Base-by-base conservation (phyloP, 805 yeast genomes). In the Brettanomyces nanus region DNA sequence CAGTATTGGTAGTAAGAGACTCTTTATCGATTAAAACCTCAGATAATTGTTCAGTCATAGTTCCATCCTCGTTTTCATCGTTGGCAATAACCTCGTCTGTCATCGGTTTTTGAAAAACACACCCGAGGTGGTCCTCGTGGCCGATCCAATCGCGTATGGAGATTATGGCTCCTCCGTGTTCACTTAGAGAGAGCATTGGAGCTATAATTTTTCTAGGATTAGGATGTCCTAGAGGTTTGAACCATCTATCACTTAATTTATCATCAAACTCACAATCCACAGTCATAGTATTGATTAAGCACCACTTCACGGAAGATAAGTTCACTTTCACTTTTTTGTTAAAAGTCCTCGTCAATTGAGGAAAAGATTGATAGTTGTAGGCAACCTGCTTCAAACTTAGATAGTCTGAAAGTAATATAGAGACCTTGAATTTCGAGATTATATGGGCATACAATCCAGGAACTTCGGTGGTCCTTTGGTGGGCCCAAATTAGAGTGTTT, bases 121-220 rank as follows among this genome's bases (percentile, higher is more conserved):
- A 66, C 4, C 85, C 84, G 39, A 80, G 50, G 34, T 73, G 73
- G 17, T 80, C 84, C 38, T 74, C 74, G 4, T 74, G 74, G 3
- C 85, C 87, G 13, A 89, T 63, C 86, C 95, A 90, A 57, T 92
- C 99, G 46, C 95, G 70, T 71, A 87, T 74, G 1, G 97, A 77
- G 5, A 92, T 77, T 10, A 89, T 87, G 75, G 90, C 85, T 2
- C 99, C 99, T 25, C 98, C 98, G 52, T 87, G 94, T 54, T 92
- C 98, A 45, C 84, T 76, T 35, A 92, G 63, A 0, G 96, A 83
- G 31, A 92, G 65, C 66, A 92, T 73, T 0, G 99, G 99, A 0
- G 95, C 80, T 21, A 87, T 80, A 4, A 86, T 84, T 37, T 76
- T 74, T 27, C 81, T 71, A 0, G 95, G 80, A 37, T 73, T 74